phyloP scores from a whole-genome alignment of 2,329 filamentous ascomycete species.

The Microsporum audouinii region DNA sequence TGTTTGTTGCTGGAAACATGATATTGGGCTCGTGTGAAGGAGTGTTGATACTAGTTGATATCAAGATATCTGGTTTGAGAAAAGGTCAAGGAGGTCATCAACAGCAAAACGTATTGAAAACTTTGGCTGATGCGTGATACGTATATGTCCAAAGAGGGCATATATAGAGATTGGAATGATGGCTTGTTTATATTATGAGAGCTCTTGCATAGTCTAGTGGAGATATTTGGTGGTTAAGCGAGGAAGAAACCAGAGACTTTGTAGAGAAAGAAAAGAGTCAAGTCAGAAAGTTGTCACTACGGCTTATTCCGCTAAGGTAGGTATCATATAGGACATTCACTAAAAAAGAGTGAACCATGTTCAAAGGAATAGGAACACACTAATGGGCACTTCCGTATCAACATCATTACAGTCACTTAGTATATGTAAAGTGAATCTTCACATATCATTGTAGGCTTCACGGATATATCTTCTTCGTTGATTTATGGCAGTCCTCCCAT shows the following conservation, averaged over 20 bases:
- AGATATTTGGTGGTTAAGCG: background rate
- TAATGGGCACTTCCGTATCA: background rate
- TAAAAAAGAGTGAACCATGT: background rate
- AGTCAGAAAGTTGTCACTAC: background rate
- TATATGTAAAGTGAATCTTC: background rate
- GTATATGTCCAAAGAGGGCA: background rate
- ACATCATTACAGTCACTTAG: background rate
- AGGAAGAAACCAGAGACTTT: slow-evolving; percentile 1
- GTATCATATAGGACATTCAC: background rate
- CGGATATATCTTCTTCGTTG: background rate
- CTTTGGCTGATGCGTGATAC: background rate
- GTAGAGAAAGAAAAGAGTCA: background rate
- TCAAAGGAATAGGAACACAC: background rate
- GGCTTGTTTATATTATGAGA: background rate
- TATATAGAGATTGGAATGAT: background rate
- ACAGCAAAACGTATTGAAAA: background rate
- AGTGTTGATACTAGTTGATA: background rate
- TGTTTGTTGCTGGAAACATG: background rate
- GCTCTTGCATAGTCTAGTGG: background rate
- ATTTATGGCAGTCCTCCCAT: background rate
- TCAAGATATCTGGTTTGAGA: background rate
- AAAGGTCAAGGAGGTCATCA: background rate
- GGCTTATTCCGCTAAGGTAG: background rate
- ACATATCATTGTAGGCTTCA: background rate
- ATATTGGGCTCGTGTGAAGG: background rate